Conservation (phyloP, 164 flowering plant genomes). For the Stephania cephalantha region DNA sequence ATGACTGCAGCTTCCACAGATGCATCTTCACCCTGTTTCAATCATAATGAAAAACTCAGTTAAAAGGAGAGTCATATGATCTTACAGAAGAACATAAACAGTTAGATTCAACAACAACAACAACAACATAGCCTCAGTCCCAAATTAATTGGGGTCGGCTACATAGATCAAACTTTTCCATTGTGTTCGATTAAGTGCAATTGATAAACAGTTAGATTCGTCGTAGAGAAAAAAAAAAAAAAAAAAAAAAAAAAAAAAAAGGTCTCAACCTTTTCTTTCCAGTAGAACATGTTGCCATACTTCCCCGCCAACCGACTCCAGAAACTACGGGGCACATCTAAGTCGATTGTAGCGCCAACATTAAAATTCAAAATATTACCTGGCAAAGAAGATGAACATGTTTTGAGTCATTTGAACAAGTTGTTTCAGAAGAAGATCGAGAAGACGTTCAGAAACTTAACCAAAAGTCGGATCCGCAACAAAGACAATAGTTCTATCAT, state of each 20-base stretch:
- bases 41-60: not conserved
- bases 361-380: slow-evolving; percentile 92
- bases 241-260: too few species aligned
- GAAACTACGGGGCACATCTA: slow-evolving; percentile 90
- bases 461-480: slow-evolving; percentile 98
- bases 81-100: not conserved
- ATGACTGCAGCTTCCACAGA: slow-evolving; percentile 87
- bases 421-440: not conserved
- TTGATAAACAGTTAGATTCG: too few species aligned
- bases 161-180: too few species aligned
- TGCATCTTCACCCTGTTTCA: slow-evolving; percentile 88
- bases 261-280: slow-evolving; percentile 83
- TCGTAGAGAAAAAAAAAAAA: not conserved
- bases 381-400: slow-evolving; percentile 19
- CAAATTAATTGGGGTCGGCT: too few species aligned
- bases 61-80: not conserved
- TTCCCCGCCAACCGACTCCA: slow-evolving; percentile 94
- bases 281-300: slow-evolving; percentile 91
- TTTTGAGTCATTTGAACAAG: slow-evolving; percentile 5
- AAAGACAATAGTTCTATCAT: slow-evolving; percentile 90
- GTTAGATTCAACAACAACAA: too few species aligned
- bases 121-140: too few species aligned
- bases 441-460: slow-evolving; percentile 20
- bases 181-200: too few species aligned
- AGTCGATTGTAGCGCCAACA: slow-evolving; percentile 79